Percentiles rank a stretch among this genome's conserved stretches.
Conservation (phyloP, 1,284 basidiomycete genomes). For the Xanthoconium separans region DNA sequence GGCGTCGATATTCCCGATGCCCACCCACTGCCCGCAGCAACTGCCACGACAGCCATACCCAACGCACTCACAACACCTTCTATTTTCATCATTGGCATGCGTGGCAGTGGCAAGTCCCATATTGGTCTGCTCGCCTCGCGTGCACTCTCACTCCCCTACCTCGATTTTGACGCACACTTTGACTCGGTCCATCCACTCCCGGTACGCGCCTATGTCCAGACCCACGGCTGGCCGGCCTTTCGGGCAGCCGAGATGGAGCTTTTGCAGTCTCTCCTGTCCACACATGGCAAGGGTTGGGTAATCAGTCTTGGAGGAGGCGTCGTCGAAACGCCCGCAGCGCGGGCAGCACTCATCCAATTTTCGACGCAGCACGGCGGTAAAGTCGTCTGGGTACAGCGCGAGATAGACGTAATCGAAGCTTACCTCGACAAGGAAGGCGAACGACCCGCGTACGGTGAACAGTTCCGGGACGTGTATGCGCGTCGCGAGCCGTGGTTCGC, state of each 20-base stretch:
- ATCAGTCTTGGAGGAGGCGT: conserved; percentile 96
- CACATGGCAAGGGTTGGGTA: conserved; percentile 63
- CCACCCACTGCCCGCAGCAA: conserved; percentile 32
- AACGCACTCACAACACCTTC: conserved; percentile 29
- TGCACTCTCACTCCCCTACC: conserved; percentile 72
- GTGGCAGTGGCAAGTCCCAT: conserved; percentile 94
- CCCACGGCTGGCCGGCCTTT: conserved; percentile 79
- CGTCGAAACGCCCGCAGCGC: conserved; percentile 80
- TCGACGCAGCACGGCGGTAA: conserved; percentile 48
- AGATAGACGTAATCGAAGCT: conserved; percentile 67
- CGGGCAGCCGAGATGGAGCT: conserved; percentile 59
- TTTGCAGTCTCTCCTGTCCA: conserved; percentile 60
- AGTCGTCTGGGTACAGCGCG: conserved; percentile 73
- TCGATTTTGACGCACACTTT: conserved; percentile 89
- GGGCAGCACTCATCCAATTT: conserved; percentile 72
- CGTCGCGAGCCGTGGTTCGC: conserved; percentile 87
- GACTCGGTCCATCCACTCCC: conserved; percentile 61
- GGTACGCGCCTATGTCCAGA: conserved; percentile 77
- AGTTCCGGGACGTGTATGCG: conserved; percentile 79
- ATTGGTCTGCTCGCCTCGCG: conserved; percentile 80
- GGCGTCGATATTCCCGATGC: conserved; percentile 73
- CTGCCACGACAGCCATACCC: conserved; percentile 36
- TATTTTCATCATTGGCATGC: conserved; percentile 92
- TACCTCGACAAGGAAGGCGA: conserved; percentile 80
- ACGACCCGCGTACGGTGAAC: conserved; percentile 86